These are phyloP conservation scores for Fusarium sp. DNA, from an alignment of 2,329 filamentous ascomycete species.

Conservation along the genomic window DNA sequence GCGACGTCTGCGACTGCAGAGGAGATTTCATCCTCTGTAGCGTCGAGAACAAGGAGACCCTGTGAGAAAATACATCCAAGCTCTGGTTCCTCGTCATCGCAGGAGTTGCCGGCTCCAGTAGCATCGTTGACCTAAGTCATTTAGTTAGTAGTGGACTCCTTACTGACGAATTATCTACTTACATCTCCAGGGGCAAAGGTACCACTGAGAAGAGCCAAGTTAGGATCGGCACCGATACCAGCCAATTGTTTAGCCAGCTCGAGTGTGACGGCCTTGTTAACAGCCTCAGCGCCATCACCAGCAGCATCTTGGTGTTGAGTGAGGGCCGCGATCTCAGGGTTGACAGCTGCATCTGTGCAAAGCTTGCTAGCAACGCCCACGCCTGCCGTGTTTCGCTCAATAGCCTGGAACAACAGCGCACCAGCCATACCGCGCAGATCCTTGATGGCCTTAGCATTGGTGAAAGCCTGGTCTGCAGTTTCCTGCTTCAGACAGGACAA, in stretches of 20 bases:
- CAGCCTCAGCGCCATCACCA: background rate
- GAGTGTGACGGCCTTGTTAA: slow-evolving; percentile 24
- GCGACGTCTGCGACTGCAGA: background rate
- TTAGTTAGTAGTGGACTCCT: background rate
- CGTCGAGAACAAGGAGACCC: slow-evolving; percentile 6
- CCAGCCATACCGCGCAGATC: slow-evolving; percentile 67
- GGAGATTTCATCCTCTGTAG: slow-evolving; percentile 14
- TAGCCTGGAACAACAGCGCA: slow-evolving; percentile 65
- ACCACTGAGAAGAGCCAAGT: slow-evolving; percentile 18
- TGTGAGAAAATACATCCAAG: slow-evolving; percentile 20
- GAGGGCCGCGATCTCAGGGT: slow-evolving; percentile 19
- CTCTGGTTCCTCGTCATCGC: slow-evolving; percentile 14
- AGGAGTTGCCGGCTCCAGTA: slow-evolving; percentile 15
- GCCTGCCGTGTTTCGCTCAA: slow-evolving; percentile 63
- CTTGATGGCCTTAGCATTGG: slow-evolving; percentile 65
- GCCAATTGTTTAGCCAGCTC: slow-evolving; percentile 17
- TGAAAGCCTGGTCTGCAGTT: slow-evolving; percentile 70
- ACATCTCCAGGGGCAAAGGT: slow-evolving; percentile 26
- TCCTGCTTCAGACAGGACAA: slow-evolving; percentile 61
- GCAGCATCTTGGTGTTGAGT: slow-evolving; percentile 22
- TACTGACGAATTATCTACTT: background rate
- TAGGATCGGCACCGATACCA: slow-evolving; percentile 16
- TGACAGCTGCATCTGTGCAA: slow-evolving; percentile 7
- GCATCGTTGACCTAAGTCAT: background rate
- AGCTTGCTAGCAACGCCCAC: slow-evolving; percentile 41